phyloP scores from a whole-genome alignment of 768 basidiomycete species.

The Phylloporus scabripes region DNA sequence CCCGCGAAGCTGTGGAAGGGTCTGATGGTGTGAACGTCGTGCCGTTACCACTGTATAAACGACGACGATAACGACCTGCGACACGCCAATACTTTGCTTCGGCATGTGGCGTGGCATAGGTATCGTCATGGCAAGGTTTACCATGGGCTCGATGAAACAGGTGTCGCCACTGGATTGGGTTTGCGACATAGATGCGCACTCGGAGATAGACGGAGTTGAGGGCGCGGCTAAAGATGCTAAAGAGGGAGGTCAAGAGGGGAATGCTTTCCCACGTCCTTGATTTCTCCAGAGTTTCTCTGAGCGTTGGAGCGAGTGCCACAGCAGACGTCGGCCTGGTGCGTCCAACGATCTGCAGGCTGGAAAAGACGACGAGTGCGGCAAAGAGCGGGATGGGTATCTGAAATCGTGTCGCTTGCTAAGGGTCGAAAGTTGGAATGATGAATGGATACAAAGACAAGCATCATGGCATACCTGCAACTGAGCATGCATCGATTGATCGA shows the following conservation, averaged over 20 bases:
- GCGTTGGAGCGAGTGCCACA: constrained; percentile 1
- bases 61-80: constrained; percentile 24
- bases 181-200: constrained; percentile 6
- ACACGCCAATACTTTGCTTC: constrained; percentile 31
- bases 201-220: constrained; percentile 16
- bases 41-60: constrained; percentile 22
- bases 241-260: constrained; percentile 4
- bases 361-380: constrained; percentile 8
- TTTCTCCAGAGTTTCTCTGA: constrained; percentile 6
- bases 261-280: background rate
- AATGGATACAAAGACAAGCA: background rate
- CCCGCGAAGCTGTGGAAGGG: constrained; percentile 4
- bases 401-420: constrained; percentile 5
- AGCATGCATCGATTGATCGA: constrained; percentile 8
- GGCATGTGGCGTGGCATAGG: constrained; percentile 20
- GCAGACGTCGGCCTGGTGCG: background rate
- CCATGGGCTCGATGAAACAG: background rate
- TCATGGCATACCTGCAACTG: constrained; percentile 8
- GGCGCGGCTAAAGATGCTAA: constrained; percentile 8
- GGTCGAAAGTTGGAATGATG: background rate
- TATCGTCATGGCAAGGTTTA: constrained; percentile 2
- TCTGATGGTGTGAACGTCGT: background rate
- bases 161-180: constrained; percentile 9
- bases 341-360: constrained; percentile 7
- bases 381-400: constrained; percentile 2